Conservation (phyloP, 192 early-diverging fungal genomes). For the Coemansia sp. region DNA sequence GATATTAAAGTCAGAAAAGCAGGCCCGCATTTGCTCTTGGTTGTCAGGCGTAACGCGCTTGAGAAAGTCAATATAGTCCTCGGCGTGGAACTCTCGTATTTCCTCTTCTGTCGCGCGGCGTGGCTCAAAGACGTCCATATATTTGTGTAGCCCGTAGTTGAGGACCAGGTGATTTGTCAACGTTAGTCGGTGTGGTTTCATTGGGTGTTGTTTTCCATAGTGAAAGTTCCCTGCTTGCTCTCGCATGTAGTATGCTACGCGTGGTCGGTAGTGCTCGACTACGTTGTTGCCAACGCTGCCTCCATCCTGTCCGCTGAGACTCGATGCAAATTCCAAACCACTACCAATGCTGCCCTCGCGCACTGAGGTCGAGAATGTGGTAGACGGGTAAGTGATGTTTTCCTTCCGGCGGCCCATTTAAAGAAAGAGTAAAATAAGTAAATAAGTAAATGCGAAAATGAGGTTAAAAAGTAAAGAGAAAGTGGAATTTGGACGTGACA, state of each 20-base stretch:
- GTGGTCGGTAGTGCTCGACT: conserved; percentile 61
- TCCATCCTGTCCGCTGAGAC: conserved; percentile 6
- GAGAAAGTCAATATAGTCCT: conserved; percentile 96
- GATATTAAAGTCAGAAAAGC: conserved; percentile 81
- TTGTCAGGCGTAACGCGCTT: conserved; percentile 81
- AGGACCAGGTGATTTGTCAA: conserved; percentile 94
- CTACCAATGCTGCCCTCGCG: conserved; percentile 29
- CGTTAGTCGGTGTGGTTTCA: conserved; percentile 93
- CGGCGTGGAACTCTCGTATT: conserved; percentile 92
- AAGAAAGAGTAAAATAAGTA: not conserved
- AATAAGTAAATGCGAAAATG: not conserved
- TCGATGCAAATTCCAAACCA: conserved; percentile 40
- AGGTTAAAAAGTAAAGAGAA: not conserved
- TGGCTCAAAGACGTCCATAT: conserved; percentile 88
- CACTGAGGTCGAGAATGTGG: conserved; percentile 40
- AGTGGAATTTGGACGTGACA: not conserved
- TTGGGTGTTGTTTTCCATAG: conserved; percentile 76
- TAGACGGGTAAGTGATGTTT: conserved; percentile 40
- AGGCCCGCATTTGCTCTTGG: conserved; percentile 58
- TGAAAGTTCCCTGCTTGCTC: conserved; percentile 82
- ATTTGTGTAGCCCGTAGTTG: conserved; percentile 89
- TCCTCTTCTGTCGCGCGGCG: conserved; percentile 85
- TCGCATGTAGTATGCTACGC: conserved; percentile 76
- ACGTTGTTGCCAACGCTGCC: conserved; percentile 9
- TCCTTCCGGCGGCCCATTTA: conserved; percentile 51